Base-by-base conservation (phyloP, 2,329 filamentous ascomycete genomes). In the Diplocarpon rosae region DNA sequence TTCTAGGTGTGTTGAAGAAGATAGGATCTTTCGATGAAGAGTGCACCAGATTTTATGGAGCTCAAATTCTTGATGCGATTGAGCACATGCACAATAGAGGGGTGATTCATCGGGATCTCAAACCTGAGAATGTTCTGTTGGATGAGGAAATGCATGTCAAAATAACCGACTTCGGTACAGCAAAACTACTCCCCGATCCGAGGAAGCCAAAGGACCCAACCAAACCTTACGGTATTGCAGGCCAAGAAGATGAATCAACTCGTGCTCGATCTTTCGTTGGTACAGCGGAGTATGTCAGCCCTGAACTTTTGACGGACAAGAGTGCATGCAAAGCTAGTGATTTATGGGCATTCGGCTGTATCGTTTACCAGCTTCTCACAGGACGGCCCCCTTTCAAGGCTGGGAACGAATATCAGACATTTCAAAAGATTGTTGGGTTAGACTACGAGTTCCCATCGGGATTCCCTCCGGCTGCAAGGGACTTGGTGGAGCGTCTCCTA, bases 131-230 rank as follows among this genome's bases (percentile, higher is more conserved):
- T 54, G 89, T 98, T 3, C 74, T 98, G 6, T 71, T 98, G 31
- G 92, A 98, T 63, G 84, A 89, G 52, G 83, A 94, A 59, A 93
- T 95, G 85, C 87, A 96, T 59, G 82, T 96, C 66, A 98, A 98
- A 63, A 95, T 98, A 53, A 98, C 92, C 7, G 92, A 98, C 65
- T 98, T 98, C 61, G 92, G 92, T 34, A 98, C 92, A 0, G 92
- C 92, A n/a, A 96, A 95, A 63, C 78, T 98, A 50, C 70, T 98
- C 37, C 80, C 82, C 40, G 71, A 73, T 52, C 72, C 68, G 53
- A 67, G 66, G 63, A 50, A 52, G 51, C 47, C 55, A 31, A 54
- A 51, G 11, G 50, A 53, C n/a, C 37, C 53, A 45, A 42, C 50
- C 4, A 62, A 64, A 0, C 53, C 62, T 40, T 63, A 61, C 43